Evolutionary conservation across 1,284 basidiomycete species (phyloP).

Genomic region (Malassezia globosa): DNA sequence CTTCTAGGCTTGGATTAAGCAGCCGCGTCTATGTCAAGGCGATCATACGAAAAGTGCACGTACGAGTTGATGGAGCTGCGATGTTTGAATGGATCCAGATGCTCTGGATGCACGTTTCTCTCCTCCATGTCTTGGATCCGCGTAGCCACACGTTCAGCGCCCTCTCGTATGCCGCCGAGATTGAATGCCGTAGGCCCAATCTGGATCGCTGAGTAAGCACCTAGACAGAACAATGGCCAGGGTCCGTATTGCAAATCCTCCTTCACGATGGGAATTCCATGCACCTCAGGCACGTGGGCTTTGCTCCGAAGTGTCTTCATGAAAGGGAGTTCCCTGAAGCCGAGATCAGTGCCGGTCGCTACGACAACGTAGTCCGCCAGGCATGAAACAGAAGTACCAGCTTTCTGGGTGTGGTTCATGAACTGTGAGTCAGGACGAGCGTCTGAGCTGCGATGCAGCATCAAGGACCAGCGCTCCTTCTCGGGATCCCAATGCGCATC

Average conservation of each 20-base stretch:
- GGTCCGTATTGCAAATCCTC: slow-evolving; percentile 40
- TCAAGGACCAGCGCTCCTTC: slow-evolving; percentile 20
- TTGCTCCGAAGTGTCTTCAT: slow-evolving; percentile 22
- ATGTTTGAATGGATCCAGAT: too few species aligned
- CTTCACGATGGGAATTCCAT: slow-evolving; percentile 42
- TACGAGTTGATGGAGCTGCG: neutral
- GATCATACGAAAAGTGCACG: slow-evolving; percentile 5
- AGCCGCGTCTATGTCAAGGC: neutral
- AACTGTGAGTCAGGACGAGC: neutral
- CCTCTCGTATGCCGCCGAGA: slow-evolving; percentile 45
- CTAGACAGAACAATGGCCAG: slow-evolving; percentile 44
- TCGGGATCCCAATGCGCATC: slow-evolving; percentile 9
- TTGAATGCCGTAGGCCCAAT: slow-evolving; percentile 48
- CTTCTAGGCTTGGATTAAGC: too few species aligned
- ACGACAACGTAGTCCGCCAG: slow-evolving; percentile 31
- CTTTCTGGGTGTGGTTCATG: slow-evolving; percentile 8
- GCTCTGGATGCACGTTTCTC: too few species aligned
- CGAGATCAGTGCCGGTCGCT: slow-evolving; percentile 40
- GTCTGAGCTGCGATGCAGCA: slow-evolving; percentile 9
- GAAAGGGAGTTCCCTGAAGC: slow-evolving; percentile 30
- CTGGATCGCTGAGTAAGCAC: slow-evolving; percentile 35
- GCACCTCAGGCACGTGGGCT: slow-evolving; percentile 29
- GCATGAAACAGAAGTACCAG: slow-evolving; percentile 3
- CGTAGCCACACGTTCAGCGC: slow-evolving; percentile 46
- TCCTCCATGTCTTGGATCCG: slow-evolving; percentile 21